Conservation (phyloP, 148 eudicot species). For the Amaranthus cruentus region DNA sequence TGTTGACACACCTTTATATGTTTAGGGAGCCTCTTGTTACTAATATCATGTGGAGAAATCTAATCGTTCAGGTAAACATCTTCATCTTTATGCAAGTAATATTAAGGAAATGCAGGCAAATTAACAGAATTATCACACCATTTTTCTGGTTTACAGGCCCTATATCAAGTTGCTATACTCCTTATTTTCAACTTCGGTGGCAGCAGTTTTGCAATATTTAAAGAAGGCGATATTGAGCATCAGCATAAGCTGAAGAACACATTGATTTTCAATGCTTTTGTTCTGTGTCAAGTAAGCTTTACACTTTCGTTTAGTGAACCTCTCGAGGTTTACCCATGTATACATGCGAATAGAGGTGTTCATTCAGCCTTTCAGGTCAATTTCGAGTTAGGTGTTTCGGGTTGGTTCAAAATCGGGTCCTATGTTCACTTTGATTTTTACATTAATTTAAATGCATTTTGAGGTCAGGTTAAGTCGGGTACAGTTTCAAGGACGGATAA, state of each 20-base stretch:
- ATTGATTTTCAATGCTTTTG: constrained; percentile 75
- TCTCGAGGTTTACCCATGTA: neutral
- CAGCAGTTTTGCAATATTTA: constrained; percentile 42
- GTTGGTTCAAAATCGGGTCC: too few species aligned
- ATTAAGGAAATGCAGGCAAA: neutral
- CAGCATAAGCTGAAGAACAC: constrained; percentile 74
- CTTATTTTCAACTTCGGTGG: constrained; percentile 63
- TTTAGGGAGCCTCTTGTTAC: constrained; percentile 94
- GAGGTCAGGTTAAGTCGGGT: too few species aligned
- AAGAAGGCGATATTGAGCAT: constrained; percentile 33
- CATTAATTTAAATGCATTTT: too few species aligned
- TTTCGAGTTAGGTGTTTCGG: too few species aligned
- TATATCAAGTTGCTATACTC: constrained; percentile 77
- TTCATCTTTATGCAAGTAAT: neutral
- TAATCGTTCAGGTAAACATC: constrained; percentile 63
- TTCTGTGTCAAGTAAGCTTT: constrained; percentile 75
- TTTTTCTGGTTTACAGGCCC: constrained; percentile 46
- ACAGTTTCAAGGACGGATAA: too few species aligned
- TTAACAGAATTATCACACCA: neutral
- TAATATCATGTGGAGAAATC: constrained; percentile 99
- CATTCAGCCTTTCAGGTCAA: too few species aligned
- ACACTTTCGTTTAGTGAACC: too few species aligned
- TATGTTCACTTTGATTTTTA: too few species aligned
- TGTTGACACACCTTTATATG: constrained; percentile 7
- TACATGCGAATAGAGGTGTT: too few species aligned